Base-by-base conservation (phyloP, 2,329 filamentous ascomycete species). In the Cytospora chrysosperma region DNA sequence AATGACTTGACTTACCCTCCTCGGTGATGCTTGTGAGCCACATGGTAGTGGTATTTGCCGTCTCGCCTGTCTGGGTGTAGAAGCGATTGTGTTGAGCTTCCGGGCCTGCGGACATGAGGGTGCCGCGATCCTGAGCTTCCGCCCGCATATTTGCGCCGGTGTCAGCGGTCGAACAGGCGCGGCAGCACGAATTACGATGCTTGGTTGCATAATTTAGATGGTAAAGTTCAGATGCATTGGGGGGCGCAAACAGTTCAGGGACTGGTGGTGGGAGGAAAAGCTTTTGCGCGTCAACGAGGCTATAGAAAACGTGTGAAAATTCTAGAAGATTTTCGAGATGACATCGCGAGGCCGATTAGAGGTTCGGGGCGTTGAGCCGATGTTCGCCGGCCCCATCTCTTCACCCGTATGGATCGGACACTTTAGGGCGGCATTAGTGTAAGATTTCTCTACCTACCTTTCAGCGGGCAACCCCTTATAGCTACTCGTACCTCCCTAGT, bases 161-260 rank as follows among this genome's bases (percentile, higher is more conserved):
- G 71, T 70, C 61, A 75, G 67, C 53, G 72, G 72, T 62, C 71
- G 70, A 27, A 70, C 69, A 58, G 75, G 71, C 43, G 74, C 63
- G 34, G 68, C 71, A n/a, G 73, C 72, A 69, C 74, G 75, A 47
- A 73, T 69, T 30, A 76, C 61, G 59, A 76, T 69, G 63, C 68
- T 73, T 49, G 74, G 67, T 68, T 72, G 75, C 74, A 76, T 76
- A 56, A 68, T 68, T 37, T 7, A 53, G 30, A 50, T 27, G 27
- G 21, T 15, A 21, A 57, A 52, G 26, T 47, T 34, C 40, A 56
- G 57, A 56, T 30, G 51, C 65, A 67, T 65, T 34, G 50, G 56
- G 37, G 34, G 27, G 26, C 28, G 30, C 32, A 19, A n/a, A 24
- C 37, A 21, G 2, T 43, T 21, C 55, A 24, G 59, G 12, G 24